Conservation (phyloP, 257 asterid species). For the Forsythia suspensa region DNA sequence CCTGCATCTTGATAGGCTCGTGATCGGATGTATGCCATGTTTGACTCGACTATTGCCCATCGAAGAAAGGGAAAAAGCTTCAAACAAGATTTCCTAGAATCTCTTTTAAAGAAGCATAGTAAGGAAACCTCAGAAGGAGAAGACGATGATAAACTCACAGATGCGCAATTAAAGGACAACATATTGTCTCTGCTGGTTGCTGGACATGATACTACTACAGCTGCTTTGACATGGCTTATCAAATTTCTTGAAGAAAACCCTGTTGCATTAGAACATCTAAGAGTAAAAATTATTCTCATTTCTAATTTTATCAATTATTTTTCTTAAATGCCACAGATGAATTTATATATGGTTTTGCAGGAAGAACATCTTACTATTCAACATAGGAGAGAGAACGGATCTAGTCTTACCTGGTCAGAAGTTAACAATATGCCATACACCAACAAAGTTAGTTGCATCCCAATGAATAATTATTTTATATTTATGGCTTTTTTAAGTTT, state of each 20-base stretch:
- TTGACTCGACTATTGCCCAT: conserved; percentile 59
- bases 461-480: not conserved
- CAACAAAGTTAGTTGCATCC: conserved; percentile 46
- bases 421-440: conserved; percentile 81
- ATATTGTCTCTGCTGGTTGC: conserved; percentile 77
- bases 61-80: conserved; percentile 56
- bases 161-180: conserved; percentile 77
- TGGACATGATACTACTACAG: conserved; percentile 91
- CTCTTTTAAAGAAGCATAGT: conserved; percentile 60
- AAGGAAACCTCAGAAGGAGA: conserved; percentile 49
- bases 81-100: conserved; percentile 69
- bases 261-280: conserved; percentile 55
- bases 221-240: conserved; percentile 79
- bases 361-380: conserved; percentile 68
- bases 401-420: conserved; percentile 78
- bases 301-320: not conserved
- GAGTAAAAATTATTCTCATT: conserved; percentile 42
- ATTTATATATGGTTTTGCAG: conserved; percentile 37
- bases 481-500: not conserved
- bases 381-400: conserved; percentile 42
- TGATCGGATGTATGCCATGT: conserved; percentile 74
- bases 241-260: conserved; percentile 78
- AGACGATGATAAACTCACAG: conserved; percentile 76
- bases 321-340: not conserved
- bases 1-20: conserved; percentile 56